These are phyloP conservation scores for Lanzia echinophila DNA, from an alignment of 2,329 filamentous ascomycete species.

Conservation along the genomic window DNA sequence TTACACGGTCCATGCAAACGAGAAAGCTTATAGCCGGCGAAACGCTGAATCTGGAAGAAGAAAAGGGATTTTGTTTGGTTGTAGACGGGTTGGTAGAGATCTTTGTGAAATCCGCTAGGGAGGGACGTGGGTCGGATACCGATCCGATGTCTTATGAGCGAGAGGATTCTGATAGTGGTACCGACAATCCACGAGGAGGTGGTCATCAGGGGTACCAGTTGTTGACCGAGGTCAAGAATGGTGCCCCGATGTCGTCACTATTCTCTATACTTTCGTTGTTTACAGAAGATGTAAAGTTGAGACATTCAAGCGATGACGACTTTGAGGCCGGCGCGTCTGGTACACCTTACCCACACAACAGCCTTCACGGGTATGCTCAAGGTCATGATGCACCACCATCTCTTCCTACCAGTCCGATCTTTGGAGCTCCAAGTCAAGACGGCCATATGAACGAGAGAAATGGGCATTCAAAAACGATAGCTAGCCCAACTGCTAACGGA, in stretches of 20 bases:
- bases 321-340: constrained; percentile 30
- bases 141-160: constrained; percentile 35
- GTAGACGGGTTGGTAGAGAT: constrained; percentile 96
- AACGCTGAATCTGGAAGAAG: constrained; percentile 89
- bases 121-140: constrained; percentile 38
- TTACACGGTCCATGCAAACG: constrained; percentile 97
- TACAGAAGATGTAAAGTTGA: constrained; percentile 85
- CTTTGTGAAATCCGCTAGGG: constrained; percentile 83
- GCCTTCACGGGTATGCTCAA: constrained; percentile 15
- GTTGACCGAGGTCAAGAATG: constrained; percentile 94
- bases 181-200: constrained; percentile 53
- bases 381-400: constrained; percentile 29
- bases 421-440: constrained; percentile 22
- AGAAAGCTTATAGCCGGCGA: constrained; percentile 93
- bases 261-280: constrained; percentile 97
- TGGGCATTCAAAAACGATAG: constrained; percentile 24
- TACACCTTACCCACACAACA: constrained; percentile 16
- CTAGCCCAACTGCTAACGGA: constrained; percentile 30
- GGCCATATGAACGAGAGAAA: constrained; percentile 50
- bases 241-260: constrained; percentile 94
- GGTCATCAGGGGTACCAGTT: constrained; percentile 85
- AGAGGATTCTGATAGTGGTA: constrained; percentile 56
- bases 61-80: constrained; percentile 95
- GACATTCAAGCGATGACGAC: constrained; percentile 55
- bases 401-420: constrained; percentile 28